Percentiles rank a stretch among this genome's conserved stretches.
These are phyloP conservation scores for Zangia roseola DNA, from an alignment of 768 basidiomycete species.

Conservation along the genomic window DNA sequence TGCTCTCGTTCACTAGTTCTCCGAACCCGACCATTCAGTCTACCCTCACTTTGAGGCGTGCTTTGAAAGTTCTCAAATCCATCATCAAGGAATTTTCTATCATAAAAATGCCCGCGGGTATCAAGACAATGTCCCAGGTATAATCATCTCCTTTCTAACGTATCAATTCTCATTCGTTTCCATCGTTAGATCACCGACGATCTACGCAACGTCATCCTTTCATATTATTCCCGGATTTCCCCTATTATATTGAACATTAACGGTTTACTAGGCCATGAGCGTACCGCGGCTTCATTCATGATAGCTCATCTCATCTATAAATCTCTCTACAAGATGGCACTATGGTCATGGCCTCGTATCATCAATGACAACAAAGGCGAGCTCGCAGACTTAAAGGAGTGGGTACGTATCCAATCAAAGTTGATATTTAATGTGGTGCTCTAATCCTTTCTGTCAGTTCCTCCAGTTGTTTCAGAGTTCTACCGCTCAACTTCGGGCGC, in stretches of 20 bases:
- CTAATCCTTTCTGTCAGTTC: slow-evolving; percentile 42
- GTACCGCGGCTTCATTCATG: slow-evolving; percentile 46
- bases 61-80: slow-evolving; percentile 61
- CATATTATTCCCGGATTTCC: slow-evolving; percentile 57
- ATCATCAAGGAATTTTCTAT: slow-evolving; percentile 69
- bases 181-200: slow-evolving; percentile 24
- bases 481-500: slow-evolving; percentile 49
- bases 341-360: slow-evolving; percentile 67
- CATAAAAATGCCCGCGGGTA: slow-evolving; percentile 67
- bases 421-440: neutral
- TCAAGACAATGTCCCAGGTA: slow-evolving; percentile 66
- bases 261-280: slow-evolving; percentile 35
- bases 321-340: slow-evolving; percentile 62
- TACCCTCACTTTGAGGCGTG: slow-evolving; percentile 53
- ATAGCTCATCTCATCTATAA: slow-evolving; percentile 75
- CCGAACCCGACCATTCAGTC: slow-evolving; percentile 42
- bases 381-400: slow-evolving; percentile 43
- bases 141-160: slow-evolving; percentile 11
- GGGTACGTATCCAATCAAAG: slow-evolving; percentile 42
- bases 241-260: slow-evolving; percentile 34
- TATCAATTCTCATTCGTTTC: neutral
- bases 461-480: slow-evolving; percentile 60
- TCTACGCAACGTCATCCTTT: slow-evolving; percentile 53
- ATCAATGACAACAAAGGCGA: slow-evolving; percentile 45
- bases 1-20: slow-evolving; percentile 49